These are phyloP conservation scores for Prunus davidiana DNA, from an alignment of 306 rosid species.

Conservation along the genomic window DNA sequence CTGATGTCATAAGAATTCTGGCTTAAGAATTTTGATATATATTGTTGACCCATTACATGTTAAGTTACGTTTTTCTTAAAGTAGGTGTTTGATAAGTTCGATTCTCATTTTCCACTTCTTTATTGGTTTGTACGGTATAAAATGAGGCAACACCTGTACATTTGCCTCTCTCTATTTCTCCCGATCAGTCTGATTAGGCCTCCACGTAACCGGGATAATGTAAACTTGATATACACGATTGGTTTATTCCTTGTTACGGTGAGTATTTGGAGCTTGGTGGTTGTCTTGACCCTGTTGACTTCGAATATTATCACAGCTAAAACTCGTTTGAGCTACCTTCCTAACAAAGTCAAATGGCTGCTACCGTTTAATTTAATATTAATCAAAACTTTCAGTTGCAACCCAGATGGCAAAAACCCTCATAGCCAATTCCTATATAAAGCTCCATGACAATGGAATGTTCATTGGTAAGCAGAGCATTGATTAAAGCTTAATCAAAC, in stretches of 20 bases:
- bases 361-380: not conserved
- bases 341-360: not conserved
- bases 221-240: not conserved
- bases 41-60: not conserved
- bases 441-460: not conserved
- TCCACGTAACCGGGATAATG: not conserved
- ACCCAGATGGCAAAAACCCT: not conserved
- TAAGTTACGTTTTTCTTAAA: not conserved
- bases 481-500: not conserved
- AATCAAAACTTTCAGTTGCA: not conserved
- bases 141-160: too few species aligned
- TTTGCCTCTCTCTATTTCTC: too few species aligned
- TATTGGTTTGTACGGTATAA: too few species aligned
- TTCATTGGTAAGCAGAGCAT: not conserved
- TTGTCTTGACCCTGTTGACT: not conserved
- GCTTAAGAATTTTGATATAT: not conserved
- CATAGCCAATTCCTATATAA: conserved; percentile 8
- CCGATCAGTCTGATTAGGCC: not conserved
- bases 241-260: not conserved
- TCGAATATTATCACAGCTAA: not conserved
- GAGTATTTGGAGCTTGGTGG: not conserved
- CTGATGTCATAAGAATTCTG: not conserved
- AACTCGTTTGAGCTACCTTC: not conserved
- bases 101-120: not conserved
- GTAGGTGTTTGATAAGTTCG: not conserved